Evolutionary conservation across 352 stramenopile genomes (phyloP).

Genomic region (Phytophthora capsici): DNA sequence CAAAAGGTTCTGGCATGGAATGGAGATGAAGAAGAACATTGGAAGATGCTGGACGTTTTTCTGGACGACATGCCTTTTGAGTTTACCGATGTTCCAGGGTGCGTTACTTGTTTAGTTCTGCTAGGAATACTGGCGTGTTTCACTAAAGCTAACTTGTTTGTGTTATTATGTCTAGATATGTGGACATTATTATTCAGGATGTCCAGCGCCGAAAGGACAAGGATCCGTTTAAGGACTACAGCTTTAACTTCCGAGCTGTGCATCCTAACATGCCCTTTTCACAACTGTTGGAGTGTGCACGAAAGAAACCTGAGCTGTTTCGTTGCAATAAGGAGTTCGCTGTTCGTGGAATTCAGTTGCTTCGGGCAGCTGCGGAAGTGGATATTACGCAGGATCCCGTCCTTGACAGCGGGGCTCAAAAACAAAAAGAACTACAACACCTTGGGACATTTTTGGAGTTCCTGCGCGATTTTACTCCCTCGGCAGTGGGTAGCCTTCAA

Average conservation of each 20-base stretch:
- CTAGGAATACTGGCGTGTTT: not conserved
- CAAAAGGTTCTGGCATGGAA: slow-evolving; percentile 25
- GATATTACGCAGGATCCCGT: slow-evolving; percentile 18
- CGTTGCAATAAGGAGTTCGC: slow-evolving; percentile 40
- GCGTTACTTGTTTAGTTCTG: slow-evolving; percentile 6
- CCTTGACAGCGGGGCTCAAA: slow-evolving; percentile 13
- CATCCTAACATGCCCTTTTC: slow-evolving; percentile 45
- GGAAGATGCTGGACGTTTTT: slow-evolving; percentile 42
- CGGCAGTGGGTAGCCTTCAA: slow-evolving; percentile 20
- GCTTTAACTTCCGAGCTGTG: slow-evolving; percentile 43
- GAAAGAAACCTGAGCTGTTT: slow-evolving; percentile 35
- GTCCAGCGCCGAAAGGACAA: slow-evolving; percentile 23
- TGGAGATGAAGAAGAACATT: slow-evolving; percentile 20
- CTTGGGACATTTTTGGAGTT: slow-evolving; percentile 35
- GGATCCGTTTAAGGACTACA: slow-evolving; percentile 11
- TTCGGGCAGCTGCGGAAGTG: slow-evolving; percentile 26
- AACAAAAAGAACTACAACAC: slow-evolving; percentile 29
- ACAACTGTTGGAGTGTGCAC: slow-evolving; percentile 39
- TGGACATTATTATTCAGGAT: slow-evolving; percentile 54
- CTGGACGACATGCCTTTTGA: slow-evolving; percentile 48
- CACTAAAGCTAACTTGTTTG: not conserved
- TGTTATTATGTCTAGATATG: slow-evolving; percentile 19
- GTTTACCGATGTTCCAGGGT: slow-evolving; percentile 48
- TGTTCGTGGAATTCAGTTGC: slow-evolving; percentile 34
- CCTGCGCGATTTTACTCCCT: slow-evolving; percentile 29